Base-by-base conservation (phyloP, 495 filamentous ascomycete genomes). In the Halenospora varia region DNA sequence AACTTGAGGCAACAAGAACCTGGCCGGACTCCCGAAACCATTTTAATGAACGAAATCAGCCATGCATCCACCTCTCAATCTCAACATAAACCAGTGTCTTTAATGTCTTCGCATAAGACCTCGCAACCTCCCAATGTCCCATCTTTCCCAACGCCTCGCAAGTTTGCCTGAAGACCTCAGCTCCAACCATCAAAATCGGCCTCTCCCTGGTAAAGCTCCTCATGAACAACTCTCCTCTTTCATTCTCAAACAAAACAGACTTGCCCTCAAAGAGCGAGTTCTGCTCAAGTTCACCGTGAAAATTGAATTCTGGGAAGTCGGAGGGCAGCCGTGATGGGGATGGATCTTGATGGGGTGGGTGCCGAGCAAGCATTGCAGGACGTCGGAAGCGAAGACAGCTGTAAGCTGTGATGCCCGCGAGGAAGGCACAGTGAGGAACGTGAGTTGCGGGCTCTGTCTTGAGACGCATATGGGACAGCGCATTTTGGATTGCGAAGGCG, bases 371-470 rank as follows among this genome's bases (percentile, higher is more conserved):
- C 6, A 4, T 13, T 35, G 29, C 4, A 13, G 29, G 29, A 4
- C 13, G 29, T 6, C 29, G 29, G 13, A 35, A 35, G 6, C 29
- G 29, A 6, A 35, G 59, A 26, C 53, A 64, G 47, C 55, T 60
- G 35, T 60, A 64, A 22, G 48, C 54, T 29, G 46, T 25, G 4
- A 65, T 48, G 10, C 18, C 62, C 2, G 62, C 56, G 22, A 48
- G 40, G 17, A 65, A 65, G 17, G 61, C 10, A 15, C 25, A 35
- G 4, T 52, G 56, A 10, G 62, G 54, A 15, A 64, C 44, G 39
- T 65, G 62, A 11, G 64, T 54, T 11, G 62, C 62, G 13, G 62
- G 62, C 40, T 54, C 62, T n/a, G 26, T 41, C 15, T 52, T 46
- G 4, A 65, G 25, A 2, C 25, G 51, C 39, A 55, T 24, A 4